Evolutionary conservation across 306 rosid species (phyloP), one percentile per base, ranked within the genome.

Genomic region (Parietaria judaica): DNA sequence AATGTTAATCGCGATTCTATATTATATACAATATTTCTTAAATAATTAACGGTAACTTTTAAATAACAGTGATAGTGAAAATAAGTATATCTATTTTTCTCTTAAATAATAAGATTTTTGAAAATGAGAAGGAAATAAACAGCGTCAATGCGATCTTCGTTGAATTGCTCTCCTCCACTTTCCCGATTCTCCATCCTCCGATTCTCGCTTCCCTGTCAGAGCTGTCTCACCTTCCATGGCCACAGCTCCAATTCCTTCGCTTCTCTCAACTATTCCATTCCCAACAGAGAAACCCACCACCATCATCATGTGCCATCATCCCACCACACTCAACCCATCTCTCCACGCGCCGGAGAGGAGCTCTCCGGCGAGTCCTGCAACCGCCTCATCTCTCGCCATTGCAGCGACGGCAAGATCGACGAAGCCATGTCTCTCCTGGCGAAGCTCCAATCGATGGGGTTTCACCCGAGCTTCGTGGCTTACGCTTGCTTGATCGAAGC

Each of bases 341-440:
- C 31, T 23, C 31, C 31, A 23, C 31, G 56, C 36, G 35, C 38
- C 14, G 77, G 75, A 52, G 76, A 70, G 78, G 88, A 84, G 55
- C 78, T 69, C 41, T 76, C 90, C 9, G 53, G 75, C 34, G 80
- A 80, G 14, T 68, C 57, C 4, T 84, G 52, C 65, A 74, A 75
- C 56, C 47, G 62, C 53, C 68, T 70, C 56, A 74, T 87, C 36
- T 34, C 76, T 10, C 74, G 75, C 7, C 80, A 47, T 66, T 87
- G 91, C 68, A 80, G 74, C 70, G 71, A 4, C n/a, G 82, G 86
- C 23, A 61, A 80, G 49, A 59, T 87, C 41, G 86, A 84, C 52
- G 64, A 66, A 65, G 85, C 89, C 17, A 69, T 87, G 86, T 44
- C 67, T 45, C 77, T 87, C 76, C 80, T 87, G 8, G 75, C 78